Percentiles rank a stretch among this genome's conserved stretches.
phyloP scores from a whole-genome alignment of 352 stramenopile genomes.

The Globisporangium solare region DNA sequence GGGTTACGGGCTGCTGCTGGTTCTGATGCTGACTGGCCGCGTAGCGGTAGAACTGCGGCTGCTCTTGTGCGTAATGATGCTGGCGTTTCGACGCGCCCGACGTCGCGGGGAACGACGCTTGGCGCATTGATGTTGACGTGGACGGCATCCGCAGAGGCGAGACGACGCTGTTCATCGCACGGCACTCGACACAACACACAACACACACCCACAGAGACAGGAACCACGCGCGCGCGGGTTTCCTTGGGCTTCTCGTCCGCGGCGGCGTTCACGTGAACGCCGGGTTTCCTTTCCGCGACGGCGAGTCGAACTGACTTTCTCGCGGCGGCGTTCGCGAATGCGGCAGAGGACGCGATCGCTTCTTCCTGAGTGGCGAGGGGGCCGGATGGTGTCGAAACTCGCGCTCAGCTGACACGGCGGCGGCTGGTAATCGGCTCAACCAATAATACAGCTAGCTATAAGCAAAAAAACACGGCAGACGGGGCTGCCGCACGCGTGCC shows the following conservation, averaged over 20 bases:
- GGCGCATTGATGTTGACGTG: conserved; percentile 8
- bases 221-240: too few species aligned
- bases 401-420: neutral
- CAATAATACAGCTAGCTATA: too few species aligned
- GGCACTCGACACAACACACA: neutral
- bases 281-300: too few species aligned
- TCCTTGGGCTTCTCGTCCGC: too few species aligned
- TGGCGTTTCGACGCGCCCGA: neutral
- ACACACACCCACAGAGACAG: conserved; percentile 3
- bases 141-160: conserved; percentile 15
- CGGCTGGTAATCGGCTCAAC: conserved; percentile 6
- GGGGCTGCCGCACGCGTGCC: neutral
- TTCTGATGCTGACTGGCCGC: neutral
- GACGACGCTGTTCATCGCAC: conserved; percentile 18
- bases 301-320: too few species aligned
- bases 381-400: neutral
- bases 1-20: neutral
- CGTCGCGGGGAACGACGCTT: too few species aligned
- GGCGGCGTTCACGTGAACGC: too few species aligned
- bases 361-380: too few species aligned
- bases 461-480: conserved; percentile 4
- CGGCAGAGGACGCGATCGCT: too few species aligned
- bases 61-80: neutral
- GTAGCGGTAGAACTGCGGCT: conserved; percentile 5
- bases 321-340: too few species aligned